A percentile compares a stretch with the other conserved stretches of the same genome.
phyloP scores from a whole-genome alignment of 2,329 filamentous ascomycete species.

The Huntiella decipiens region DNA sequence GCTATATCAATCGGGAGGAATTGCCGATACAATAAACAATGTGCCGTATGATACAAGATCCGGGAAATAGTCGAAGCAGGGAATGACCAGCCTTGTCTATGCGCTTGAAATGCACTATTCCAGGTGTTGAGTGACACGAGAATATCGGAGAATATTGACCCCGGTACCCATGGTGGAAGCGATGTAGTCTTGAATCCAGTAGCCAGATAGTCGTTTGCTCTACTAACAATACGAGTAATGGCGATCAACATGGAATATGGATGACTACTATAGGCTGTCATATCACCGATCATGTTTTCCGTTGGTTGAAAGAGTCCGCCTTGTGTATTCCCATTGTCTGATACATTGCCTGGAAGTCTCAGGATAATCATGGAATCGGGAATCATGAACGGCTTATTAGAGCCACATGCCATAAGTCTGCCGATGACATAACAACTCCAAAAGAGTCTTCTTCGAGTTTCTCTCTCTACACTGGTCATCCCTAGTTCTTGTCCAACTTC shows the following conservation, averaged over 20 bases:
- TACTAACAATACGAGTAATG: conserved; percentile 63
- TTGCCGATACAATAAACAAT: conserved; percentile 71
- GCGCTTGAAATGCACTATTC: conserved; percentile 60
- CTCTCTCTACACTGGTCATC: conserved; percentile 34
- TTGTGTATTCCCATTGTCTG: conserved; percentile 44
- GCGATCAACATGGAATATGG: conserved; percentile 68
- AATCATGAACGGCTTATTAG: conserved; percentile 63
- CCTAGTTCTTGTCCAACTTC: conserved; percentile 42
- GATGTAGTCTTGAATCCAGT: conserved; percentile 76
- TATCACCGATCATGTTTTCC: conserved; percentile 43
- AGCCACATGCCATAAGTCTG: conserved; percentile 64
- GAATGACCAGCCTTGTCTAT: conserved; percentile 60
- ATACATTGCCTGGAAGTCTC: conserved; percentile 55
- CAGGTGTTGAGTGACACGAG: conserved; percentile 69
- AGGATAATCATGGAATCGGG: conserved; percentile 52
- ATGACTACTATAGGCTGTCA: conserved; percentile 51
- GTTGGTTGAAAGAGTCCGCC: conserved; percentile 57
- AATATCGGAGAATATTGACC: conserved; percentile 73
- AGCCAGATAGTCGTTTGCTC: conserved; percentile 67
- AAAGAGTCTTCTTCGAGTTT: conserved; percentile 62
- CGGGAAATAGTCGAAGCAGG: conserved; percentile 60
- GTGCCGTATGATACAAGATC: conserved; percentile 68
- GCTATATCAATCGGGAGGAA: conserved; percentile 72
- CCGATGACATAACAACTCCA: conserved; percentile 82
- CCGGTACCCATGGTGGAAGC: conserved; percentile 76